Conservation (phyloP, 2,329 filamentous ascomycete genomes). For the Penicillium polonicum region DNA sequence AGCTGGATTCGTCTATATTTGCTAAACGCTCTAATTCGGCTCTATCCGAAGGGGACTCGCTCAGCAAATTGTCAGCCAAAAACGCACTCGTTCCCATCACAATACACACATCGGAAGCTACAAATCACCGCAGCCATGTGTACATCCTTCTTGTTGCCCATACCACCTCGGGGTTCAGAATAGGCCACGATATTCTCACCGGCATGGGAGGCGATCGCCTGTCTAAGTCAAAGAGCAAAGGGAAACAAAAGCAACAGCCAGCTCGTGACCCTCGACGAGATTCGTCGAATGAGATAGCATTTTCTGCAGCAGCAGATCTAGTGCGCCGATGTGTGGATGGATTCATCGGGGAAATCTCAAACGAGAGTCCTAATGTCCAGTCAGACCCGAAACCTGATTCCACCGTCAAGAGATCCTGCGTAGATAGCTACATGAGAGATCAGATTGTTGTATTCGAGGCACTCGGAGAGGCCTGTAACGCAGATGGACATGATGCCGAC, state of each 20-base stretch:
- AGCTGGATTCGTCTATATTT: slow-evolving; percentile 19
- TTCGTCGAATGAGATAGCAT: background rate
- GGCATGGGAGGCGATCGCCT: background rate
- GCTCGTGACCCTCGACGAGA: background rate
- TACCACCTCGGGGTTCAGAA: slow-evolving; percentile 46
- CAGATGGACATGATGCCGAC: slow-evolving; percentile 9
- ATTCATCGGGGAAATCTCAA: slow-evolving; percentile 47
- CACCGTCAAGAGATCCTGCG: slow-evolving; percentile 39
- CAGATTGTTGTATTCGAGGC: slow-evolving; percentile 61
- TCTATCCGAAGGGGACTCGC: background rate
- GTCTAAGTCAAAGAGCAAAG: slow-evolving; percentile 1
- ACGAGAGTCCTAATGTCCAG: slow-evolving; percentile 16
- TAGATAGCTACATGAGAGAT: slow-evolving; percentile 58
- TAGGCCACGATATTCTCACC: slow-evolving; percentile 53
- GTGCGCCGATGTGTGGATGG: slow-evolving; percentile 46
- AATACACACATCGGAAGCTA: slow-evolving; percentile 43
- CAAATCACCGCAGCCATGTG: slow-evolving; percentile 45
- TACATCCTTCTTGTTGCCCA: slow-evolving; percentile 59
- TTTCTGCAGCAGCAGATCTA: slow-evolving; percentile 36
- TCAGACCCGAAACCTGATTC: background rate
- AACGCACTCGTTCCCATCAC: slow-evolving; percentile 21
- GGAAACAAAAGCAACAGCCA: background rate
- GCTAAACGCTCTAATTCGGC: background rate
- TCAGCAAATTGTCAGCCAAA: background rate
- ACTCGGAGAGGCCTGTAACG: slow-evolving; percentile 43